Base-by-base conservation (phyloP, 768 basidiomycete species). In the Russula olivacea region DNA sequence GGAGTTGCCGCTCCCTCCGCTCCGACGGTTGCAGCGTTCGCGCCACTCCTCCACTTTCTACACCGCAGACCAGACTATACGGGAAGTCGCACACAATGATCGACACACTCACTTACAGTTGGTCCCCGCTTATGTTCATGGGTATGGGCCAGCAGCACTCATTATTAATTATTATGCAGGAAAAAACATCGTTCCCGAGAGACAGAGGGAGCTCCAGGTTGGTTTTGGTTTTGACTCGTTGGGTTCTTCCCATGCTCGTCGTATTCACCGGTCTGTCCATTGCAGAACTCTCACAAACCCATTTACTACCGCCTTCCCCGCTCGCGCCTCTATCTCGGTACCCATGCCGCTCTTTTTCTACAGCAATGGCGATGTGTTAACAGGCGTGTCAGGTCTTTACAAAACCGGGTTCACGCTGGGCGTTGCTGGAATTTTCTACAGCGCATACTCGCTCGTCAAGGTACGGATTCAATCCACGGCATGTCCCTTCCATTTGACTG, bases 161-260 rank as follows among this genome's bases (percentile, higher is more conserved):
- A 17, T 54, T 41, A n/a, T 68, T n/a, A n/a, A 17, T 54, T 41
- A n/a, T 32, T 63, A 61, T 70, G 47, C 69, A 84, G 84, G 80
- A 72, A 86, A 84, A 68, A 88, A 91, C 78, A 72, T 72, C 59
- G 79, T 89, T 65, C 73, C 83, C 47, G 82, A 86, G 75, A 85
- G 76, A 71, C 89, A 91, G 75, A 83, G 75, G 76, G 64, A 71
- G 50, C 79, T 83, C 73, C 90, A 91, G 80, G 90, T 89, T 62
- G 40, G 72, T 67, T 30, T 89, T 62, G 41, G 72, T 67, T 30
- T 23, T n/a, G 34, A 47, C 12, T 45, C 10, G 48, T 34, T 54
- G 28, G 11, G 21, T 12, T 23, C 19, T 28, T 28, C 28, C 2
- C 4, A 17, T 51, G 30, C 32, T 30, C 7, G 12, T 32, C 4